Base-by-base conservation (phyloP, 805 yeast genomes). In the Isabelozyma pseudorhagii region DNA sequence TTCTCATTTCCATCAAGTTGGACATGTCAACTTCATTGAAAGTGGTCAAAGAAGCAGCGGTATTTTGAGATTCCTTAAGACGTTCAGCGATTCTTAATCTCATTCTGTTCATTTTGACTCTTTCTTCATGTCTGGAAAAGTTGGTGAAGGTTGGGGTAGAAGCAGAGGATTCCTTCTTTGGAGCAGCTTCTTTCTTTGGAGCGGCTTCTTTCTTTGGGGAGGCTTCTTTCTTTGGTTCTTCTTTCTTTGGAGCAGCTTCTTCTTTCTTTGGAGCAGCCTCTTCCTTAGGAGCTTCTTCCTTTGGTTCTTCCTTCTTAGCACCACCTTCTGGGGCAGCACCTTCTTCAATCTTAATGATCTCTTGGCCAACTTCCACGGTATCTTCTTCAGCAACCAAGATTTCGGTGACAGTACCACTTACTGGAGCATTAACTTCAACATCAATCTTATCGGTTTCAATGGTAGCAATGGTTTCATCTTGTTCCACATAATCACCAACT, bases 41-140 rank as follows among this genome's bases (percentile, higher is more conserved):
- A 46, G 99, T 93, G 49, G 99, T 93, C 67, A 93, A 83, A 44
- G 98, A 89, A 38, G 99, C 99, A 58, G 98, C 96, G 49, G 98
- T 92, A 81, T 94, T 94, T 77, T 93, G 99, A 36, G 98, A 89
- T 80, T 94, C 98, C 89, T 93, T 93, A 68, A 93, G 87, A 77
- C 99, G 89, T 80, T 93, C 98, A 53, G 99, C 97, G 59, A 94
- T 94, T 81, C 99, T 89, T 76, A 89, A 75, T 78, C 99, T 87
- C 98, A 93, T 94, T 80, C 99, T 89, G 85, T 92, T 94, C 98
- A 93, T 93, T 81, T 93, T 93, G 56, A 94, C 96, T 69, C 91
- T 83, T 67, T 85, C 87, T 77, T 94, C 98, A 54, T 76, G 72
- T 78, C 99, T 88, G 51, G 94, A 80, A 66, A 89, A 89, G 46